Conservation (phyloP, 495 filamentous ascomycete species). For the Thermothielavioides terrestris region DNA sequence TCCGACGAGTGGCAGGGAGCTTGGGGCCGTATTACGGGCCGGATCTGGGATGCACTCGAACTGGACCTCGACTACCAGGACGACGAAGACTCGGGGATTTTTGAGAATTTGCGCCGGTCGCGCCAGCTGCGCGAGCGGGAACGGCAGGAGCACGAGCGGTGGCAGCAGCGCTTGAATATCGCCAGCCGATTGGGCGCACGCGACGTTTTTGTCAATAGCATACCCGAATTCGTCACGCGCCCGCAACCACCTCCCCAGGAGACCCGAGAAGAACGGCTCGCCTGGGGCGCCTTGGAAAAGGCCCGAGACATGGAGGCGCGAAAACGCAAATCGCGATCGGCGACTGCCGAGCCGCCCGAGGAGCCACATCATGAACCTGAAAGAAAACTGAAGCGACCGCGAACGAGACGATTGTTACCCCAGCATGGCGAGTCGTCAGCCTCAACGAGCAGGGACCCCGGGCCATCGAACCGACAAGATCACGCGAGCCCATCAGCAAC, state of each 20-base stretch:
- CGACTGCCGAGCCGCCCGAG: constrained; percentile 59
- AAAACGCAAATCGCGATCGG: constrained; percentile 70
- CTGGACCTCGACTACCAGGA: constrained; percentile 87
- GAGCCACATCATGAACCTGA: constrained; percentile 54
- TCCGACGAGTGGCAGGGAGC: constrained; percentile 47
- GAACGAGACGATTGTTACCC: constrained; percentile 45
- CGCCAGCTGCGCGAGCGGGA: constrained; percentile 55
- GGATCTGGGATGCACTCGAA: constrained; percentile 49
- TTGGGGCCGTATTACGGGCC: constrained; percentile 44
- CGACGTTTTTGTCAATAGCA: constrained; percentile 57
- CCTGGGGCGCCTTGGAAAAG: constrained; percentile 84
- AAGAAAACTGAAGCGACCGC: constrained; percentile 75
- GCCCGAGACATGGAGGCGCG: constrained; percentile 60
- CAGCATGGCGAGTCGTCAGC: constrained; percentile 33
- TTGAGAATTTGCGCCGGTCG: constrained; percentile 40
- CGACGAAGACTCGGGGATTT: constrained; percentile 49
- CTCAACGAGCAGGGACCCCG: constrained; percentile 6
- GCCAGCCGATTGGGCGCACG: constrained; percentile 65
- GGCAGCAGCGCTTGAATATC: constrained; percentile 72
- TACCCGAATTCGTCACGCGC: constrained; percentile 27
- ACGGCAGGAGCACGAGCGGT: constrained; percentile 56
- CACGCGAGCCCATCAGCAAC: constrained; percentile 11
- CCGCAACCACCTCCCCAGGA: constrained; percentile 48
- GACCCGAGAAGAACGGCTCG: constrained; percentile 67
- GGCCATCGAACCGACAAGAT: background rate